These are phyloP conservation scores for Cicer judaicum DNA, from an alignment of 306 rosid species.

Conservation along the genomic window DNA sequence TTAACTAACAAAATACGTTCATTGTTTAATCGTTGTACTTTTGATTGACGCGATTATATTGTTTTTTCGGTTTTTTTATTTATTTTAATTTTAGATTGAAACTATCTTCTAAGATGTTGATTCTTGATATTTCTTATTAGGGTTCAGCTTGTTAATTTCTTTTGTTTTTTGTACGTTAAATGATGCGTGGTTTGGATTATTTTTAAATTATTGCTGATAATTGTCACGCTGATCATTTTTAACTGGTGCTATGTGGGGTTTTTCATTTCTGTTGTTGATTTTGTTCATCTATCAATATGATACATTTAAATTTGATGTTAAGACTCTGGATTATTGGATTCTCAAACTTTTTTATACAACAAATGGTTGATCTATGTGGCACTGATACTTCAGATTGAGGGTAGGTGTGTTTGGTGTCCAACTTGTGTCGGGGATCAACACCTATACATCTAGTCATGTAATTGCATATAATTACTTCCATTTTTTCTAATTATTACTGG, in stretches of 20 bases:
- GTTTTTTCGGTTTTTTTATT: neutral
- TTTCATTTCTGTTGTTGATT: conserved; percentile 13
- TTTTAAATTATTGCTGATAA: neutral
- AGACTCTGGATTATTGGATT: neutral
- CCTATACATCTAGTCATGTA: too few relatives aligned
- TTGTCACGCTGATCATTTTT: neutral
- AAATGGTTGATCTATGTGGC: too few relatives aligned
- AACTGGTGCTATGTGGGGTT: neutral
- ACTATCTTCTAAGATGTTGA: neutral
- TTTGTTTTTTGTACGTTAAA: neutral
- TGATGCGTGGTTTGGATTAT: neutral
- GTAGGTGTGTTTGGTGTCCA: too few relatives aligned
- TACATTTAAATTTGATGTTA: neutral
- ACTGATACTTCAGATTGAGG: too few relatives aligned
- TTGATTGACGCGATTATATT: neutral
- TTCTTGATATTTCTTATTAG: neutral
- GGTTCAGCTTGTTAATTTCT: neutral
- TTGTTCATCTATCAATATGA: neutral
- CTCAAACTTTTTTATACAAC: neutral
- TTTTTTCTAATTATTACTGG: too few relatives aligned
- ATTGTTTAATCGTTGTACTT: neutral
- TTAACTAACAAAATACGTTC: neutral
- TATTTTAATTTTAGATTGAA: neutral
- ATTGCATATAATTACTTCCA: too few relatives aligned
- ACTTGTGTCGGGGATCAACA: too few relatives aligned